These are phyloP conservation scores for Geotrichum candidum DNA, from an alignment of 1,139 yeast species.

Conservation along the genomic window DNA sequence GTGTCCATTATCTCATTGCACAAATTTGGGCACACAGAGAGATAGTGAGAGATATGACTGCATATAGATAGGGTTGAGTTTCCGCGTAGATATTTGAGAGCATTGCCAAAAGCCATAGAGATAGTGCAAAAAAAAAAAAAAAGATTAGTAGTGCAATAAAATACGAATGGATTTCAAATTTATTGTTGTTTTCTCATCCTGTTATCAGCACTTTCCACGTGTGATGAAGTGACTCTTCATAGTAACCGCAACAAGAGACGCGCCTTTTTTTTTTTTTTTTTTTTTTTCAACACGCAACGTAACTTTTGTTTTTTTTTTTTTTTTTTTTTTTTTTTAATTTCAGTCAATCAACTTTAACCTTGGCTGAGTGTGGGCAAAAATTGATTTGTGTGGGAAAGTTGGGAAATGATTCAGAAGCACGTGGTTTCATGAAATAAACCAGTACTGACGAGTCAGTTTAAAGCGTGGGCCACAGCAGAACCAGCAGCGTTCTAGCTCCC, in stretches of 20 bases:
- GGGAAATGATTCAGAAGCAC: background rate
- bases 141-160: no score
- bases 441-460: background rate
- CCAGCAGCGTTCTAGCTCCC: background rate
- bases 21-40: background rate
- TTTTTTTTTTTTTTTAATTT: no score
- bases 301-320: background rate
- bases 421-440: background rate
- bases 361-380: background rate
- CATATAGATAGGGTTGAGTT: no score
- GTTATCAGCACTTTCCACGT: background rate
- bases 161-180: no score
- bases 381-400: background rate
- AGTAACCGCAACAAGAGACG: background rate
- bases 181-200: no score
- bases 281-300: background rate
- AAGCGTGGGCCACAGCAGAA: background rate
- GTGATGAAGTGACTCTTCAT: background rate
- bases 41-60: background rate
- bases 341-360: background rate
- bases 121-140: no score
- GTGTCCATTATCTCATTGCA: background rate
- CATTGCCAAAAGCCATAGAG: no score
- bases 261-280: background rate
- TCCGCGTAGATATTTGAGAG: no score